phyloP scores from a whole-genome alignment of 106 monocot genomes.

The Dendrobium huoshanense region DNA sequence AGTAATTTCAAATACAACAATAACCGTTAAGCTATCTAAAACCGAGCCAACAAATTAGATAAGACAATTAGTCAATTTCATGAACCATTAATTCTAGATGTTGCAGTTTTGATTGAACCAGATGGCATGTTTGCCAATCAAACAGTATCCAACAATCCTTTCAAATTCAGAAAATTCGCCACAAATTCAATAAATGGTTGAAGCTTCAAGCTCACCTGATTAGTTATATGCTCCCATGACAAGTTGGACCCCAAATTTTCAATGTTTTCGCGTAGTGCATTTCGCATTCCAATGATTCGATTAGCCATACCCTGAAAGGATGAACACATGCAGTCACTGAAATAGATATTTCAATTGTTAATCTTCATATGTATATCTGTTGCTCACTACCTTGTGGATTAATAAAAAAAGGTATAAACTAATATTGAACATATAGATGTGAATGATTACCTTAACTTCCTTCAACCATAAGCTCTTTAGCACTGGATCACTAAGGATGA shows the following conservation, averaged over 20 bases:
- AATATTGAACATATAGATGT: not conserved
- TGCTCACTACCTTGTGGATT: not conserved
- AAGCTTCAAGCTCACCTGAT: conserved; percentile 51
- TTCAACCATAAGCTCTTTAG: conserved; percentile 79
- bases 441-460: conserved; percentile 77
- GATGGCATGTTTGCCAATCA: too few relatives aligned
- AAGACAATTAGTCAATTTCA: too few relatives aligned
- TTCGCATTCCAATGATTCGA: conserved; percentile 93
- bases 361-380: too few relatives aligned
- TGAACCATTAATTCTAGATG: too few relatives aligned
- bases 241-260: conserved; percentile 80
- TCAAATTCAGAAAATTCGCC: not conserved
- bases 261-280: conserved; percentile 69
- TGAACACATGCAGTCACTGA: not conserved
- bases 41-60: too few relatives aligned
- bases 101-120: too few relatives aligned
- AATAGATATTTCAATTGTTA: too few relatives aligned
- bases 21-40: too few relatives aligned
- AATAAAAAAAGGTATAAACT: not conserved
- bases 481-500: conserved; percentile 79
- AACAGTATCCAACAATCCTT: not conserved
- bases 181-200: not conserved
- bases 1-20: too few relatives aligned
- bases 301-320: conserved; percentile 86
- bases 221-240: conserved; percentile 97